phyloP scores from a whole-genome alignment of 2,329 filamentous ascomycete species.

The Botrytis hyacinthi region DNA sequence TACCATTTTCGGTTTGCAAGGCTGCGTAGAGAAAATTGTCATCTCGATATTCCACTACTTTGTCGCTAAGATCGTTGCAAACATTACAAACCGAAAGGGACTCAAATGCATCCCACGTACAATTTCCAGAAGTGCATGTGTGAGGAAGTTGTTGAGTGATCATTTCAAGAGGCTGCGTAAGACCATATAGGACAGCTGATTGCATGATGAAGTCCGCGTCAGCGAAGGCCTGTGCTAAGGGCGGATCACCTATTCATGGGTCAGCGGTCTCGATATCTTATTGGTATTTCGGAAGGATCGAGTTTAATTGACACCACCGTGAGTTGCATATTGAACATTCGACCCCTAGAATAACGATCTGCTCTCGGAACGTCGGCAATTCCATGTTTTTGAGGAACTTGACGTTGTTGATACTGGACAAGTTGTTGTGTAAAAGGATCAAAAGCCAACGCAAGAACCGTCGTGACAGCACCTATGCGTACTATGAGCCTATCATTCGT shows the following conservation, averaged over 20 bases:
- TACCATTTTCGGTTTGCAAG: background rate
- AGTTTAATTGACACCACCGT: background rate
- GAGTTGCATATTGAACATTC: background rate
- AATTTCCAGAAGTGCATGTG: constrained; percentile 4
- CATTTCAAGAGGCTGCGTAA: background rate
- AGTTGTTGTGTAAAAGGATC: constrained; percentile 14
- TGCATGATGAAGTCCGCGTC: constrained; percentile 9
- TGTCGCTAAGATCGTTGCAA: constrained; percentile 9
- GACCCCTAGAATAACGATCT: constrained; percentile 5
- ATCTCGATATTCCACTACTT: constrained; percentile 4
- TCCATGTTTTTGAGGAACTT: background rate
- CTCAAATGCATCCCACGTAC: constrained; percentile 4
- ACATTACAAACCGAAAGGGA: constrained; percentile 10
- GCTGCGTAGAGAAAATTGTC: constrained; percentile 1
- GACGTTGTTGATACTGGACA: constrained; percentile 3
- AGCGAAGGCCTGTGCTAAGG: background rate
- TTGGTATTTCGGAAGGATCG: background rate
- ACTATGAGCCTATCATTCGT: constrained; percentile 1
- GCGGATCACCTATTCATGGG: background rate
- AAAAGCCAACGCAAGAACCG: constrained; percentile 4
- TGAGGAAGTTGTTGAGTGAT: constrained; percentile 9
- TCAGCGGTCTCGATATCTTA: background rate
- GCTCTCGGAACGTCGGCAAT: background rate
- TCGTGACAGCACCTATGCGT: constrained; percentile 6
- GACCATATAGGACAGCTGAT: constrained; percentile 7